Base-by-base conservation (phyloP, 2,329 filamentous ascomycete genomes). In the Claviceps quebecensis region DNA sequence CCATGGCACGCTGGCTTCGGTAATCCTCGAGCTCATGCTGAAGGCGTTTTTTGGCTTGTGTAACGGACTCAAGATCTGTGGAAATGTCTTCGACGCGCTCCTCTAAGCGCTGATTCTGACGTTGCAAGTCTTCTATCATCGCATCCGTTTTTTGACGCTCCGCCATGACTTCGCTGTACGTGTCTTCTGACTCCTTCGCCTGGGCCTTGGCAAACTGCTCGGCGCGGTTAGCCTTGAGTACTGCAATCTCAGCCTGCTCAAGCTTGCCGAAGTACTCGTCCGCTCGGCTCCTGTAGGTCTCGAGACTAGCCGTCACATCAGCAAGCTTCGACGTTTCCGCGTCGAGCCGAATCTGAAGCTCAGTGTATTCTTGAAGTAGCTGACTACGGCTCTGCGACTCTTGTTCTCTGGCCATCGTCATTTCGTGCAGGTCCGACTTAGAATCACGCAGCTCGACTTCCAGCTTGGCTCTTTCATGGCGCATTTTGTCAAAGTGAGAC, bases 11-110 rank as follows among this genome's bases (percentile, higher is more conserved):
- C 67, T 96, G 90, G 63, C 84, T 95, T 54, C 93, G 83, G 72
- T 97, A 98, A 67, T 98, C 91, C 67, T 97, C 91, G 2, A 98
- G 83, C 70, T 98, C 91, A 63, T 97, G 90, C 66, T 98, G 91
- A 23, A 97, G 81, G 53, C 91, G 81, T 70, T 90, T 95, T 76
- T 95, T 95, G 19, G 88, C 82, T 69, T 96, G 90, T 17, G 87
- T 73, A 2, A 86, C 87, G 19, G 83, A 83, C 54, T 94, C 85
- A 8, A 96, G 77, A 63, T 98, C 91, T 0, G 91, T 91, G 23
- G 87, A 87, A 45, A 95, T 73, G 63, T 98, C 91, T 63, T 97
- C 91, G 48, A 96, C 76, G 61, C 84, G 86, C 70, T 95, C 91
- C 61, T 97, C 91, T 47, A 91, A 83, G 44, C 86, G 83, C 65